These are phyloP conservation scores for Rosa rugosa DNA, from an alignment of 306 rosid genomes.

Conservation along the genomic window DNA sequence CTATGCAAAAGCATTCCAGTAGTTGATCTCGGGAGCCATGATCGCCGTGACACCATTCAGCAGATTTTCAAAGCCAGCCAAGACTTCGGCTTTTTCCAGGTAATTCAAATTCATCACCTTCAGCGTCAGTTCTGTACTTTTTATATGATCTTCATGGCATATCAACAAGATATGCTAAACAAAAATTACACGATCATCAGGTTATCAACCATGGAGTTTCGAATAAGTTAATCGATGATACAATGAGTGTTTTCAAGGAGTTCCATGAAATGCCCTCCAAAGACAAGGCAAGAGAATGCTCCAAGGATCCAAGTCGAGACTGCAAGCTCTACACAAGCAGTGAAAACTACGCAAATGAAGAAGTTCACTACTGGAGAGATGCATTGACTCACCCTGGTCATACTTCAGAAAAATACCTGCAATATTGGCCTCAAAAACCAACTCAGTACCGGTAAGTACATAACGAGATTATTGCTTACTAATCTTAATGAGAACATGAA, in stretches of 20 bases:
- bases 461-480: neutral
- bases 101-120: neutral
- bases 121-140: neutral
- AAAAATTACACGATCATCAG: constrained; percentile 23
- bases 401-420: constrained; percentile 42
- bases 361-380: constrained; percentile 66
- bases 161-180: neutral
- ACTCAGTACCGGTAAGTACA: constrained; percentile 37
- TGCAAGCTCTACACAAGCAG: constrained; percentile 66
- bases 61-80: constrained; percentile 45
- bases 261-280: constrained; percentile 57
- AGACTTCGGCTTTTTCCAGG: constrained; percentile 75
- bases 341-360: constrained; percentile 42
- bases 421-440: constrained; percentile 77
- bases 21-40: constrained; percentile 40
- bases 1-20: constrained; percentile 40
- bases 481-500: neutral
- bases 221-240: constrained; percentile 37
- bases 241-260: constrained; percentile 46
- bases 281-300: constrained; percentile 60
- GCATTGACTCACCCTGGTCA: constrained; percentile 59
- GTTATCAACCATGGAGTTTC: constrained; percentile 74
- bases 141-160: neutral
- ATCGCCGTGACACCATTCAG: constrained; percentile 30
- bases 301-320: constrained; percentile 48